Conservation (phyloP, 73 alveolate genomes). For the Symbiodinium natans region DNA sequence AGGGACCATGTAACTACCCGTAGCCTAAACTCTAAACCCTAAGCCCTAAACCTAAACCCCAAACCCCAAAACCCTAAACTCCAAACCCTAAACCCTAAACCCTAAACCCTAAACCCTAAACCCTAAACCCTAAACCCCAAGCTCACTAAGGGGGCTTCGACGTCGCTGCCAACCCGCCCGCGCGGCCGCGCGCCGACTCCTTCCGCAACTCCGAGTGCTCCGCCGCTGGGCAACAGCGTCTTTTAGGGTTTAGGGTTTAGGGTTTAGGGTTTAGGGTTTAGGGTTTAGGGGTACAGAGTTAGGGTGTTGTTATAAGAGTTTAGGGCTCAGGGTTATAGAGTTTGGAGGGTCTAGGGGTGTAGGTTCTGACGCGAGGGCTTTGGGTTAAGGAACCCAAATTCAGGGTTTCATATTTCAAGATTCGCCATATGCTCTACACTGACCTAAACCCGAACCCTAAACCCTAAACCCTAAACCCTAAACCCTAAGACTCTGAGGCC, state of each 20-base stretch:
- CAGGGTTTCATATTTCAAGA: no score
- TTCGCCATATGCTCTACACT: no score
- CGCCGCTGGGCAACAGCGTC: neutral
- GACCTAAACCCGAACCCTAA: no score
- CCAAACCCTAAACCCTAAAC: neutral
- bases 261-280: neutral
- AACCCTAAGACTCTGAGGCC: no score
- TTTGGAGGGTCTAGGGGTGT: neutral
- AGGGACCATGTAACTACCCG: no score
- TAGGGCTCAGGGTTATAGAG: neutral
- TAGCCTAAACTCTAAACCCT: neutral
- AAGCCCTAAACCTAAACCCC: neutral
- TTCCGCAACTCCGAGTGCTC: constrained; percentile 12
- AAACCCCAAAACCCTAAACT: neutral
- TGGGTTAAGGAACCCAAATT: no score
- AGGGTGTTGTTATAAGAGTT: neutral
- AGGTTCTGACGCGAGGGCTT: no score
- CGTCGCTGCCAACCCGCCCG: constrained; percentile 3
- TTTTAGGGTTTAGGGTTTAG: neutral
- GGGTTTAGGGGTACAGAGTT: neutral
- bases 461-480: no score
- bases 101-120: neutral
- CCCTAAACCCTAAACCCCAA: no score
- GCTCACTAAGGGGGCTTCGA: neutral
- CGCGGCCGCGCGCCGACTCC: constrained; percentile 4